Conservation (phyloP, 192 early-diverging fungal genomes). For the Fimicolochytrium jonesii region DNA sequence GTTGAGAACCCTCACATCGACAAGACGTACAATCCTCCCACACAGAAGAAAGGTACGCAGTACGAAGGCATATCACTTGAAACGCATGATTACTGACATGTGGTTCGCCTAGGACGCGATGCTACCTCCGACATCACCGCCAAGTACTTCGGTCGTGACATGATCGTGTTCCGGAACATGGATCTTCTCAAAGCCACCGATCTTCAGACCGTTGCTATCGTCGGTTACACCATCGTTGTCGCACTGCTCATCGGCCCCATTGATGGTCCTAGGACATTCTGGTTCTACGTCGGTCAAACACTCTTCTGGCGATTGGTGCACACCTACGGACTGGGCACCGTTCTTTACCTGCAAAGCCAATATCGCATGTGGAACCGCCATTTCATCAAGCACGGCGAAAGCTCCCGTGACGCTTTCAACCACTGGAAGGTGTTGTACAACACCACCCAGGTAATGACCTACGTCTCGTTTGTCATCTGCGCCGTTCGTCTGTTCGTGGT, state of each 20-base stretch:
- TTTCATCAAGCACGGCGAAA: slow-evolving; percentile 92
- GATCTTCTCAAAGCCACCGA: slow-evolving; percentile 84
- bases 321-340: slow-evolving; percentile 70
- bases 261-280: slow-evolving; percentile 35
- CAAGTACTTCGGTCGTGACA: slow-evolving; percentile 73
- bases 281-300: slow-evolving; percentile 62
- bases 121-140: too few species aligned
- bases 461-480: slow-evolving; percentile 80
- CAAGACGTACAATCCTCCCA: slow-evolving; percentile 54
- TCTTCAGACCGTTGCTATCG: slow-evolving; percentile 70
- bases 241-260: slow-evolving; percentile 54
- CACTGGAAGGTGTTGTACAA: slow-evolving; percentile 98
- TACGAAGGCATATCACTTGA: too few species aligned
- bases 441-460: slow-evolving; percentile 85
- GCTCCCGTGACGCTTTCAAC: slow-evolving; percentile 78
- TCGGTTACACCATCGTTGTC: slow-evolving; percentile 67
- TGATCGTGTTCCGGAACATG: slow-evolving; percentile 88
- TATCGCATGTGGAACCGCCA: slow-evolving; percentile 81
- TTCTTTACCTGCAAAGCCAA: slow-evolving; percentile 77
- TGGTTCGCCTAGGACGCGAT: too few species aligned
- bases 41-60: slow-evolving; percentile 17
- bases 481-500: slow-evolving; percentile 74
- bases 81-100: too few species aligned
- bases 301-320: slow-evolving; percentile 84
- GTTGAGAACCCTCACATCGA: slow-evolving; percentile 91